These are phyloP conservation scores for Aspergillus leporis DNA, from an alignment of 495 filamentous ascomycete species.

Conservation along the genomic window DNA sequence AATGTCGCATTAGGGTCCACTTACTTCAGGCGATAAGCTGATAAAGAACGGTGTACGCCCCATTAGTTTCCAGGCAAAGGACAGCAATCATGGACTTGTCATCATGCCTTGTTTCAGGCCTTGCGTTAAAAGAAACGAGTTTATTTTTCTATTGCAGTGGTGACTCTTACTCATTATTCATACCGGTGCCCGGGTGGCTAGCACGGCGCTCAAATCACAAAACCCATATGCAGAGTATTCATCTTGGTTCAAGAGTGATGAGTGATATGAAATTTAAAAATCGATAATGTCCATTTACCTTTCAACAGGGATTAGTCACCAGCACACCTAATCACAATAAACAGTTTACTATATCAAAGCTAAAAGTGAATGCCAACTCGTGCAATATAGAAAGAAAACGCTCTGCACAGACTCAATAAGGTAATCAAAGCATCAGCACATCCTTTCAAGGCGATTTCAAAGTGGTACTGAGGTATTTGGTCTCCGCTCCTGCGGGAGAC, in stretches of 20 bases:
- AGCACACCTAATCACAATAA: background rate
- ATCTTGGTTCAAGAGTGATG: too few species aligned
- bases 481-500: background rate
- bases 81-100: background rate
- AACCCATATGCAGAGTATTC: too few species aligned
- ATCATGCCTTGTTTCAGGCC: background rate
- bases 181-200: background rate
- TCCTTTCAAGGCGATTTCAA: background rate
- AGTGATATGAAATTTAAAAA: too few species aligned
- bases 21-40: background rate
- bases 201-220: background rate
- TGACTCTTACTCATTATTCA: too few species aligned
- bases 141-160: too few species aligned
- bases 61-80: background rate
- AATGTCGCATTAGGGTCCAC: background rate
- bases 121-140: background rate
- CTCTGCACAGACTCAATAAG: conserved; percentile 1
- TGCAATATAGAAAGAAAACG: conserved; percentile 5
- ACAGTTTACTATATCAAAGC: background rate
- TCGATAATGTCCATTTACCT: background rate
- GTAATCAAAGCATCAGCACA: background rate
- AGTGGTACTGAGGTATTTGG: background rate
- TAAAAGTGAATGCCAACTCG: conserved; percentile 4
- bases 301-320: background rate
- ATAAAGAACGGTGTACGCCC: conserved; percentile 2